Evolutionary conservation across 73 alveolate species (phyloP).

Genomic region (Stentor roeselii): DNA sequence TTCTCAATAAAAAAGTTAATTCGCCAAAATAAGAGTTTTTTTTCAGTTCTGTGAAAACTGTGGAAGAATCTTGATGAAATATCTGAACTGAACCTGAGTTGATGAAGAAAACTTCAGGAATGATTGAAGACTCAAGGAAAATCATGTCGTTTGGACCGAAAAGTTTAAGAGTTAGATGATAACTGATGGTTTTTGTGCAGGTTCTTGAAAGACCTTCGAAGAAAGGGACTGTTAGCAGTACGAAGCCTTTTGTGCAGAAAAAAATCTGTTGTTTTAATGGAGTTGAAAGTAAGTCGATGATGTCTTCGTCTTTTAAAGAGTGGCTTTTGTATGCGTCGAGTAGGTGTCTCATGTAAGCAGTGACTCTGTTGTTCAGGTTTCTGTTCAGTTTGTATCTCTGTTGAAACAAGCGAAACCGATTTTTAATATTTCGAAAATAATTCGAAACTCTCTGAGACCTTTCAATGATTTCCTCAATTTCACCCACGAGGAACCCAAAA

Average conservation of each 20-base stretch:
- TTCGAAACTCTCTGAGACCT: neutral
- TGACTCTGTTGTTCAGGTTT: neutral
- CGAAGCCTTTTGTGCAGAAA: neutral
- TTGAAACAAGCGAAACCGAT: neutral
- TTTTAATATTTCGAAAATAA: neutral
- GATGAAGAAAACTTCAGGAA: neutral
- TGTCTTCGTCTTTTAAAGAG: neutral
- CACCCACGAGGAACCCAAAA: neutral
- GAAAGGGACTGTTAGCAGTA: neutral
- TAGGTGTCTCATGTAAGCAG: neutral
- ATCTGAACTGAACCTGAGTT: neutral
- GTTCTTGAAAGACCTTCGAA: neutral
- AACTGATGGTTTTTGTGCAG: neutral
- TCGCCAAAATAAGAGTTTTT: neutral
- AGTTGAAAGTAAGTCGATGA: neutral
- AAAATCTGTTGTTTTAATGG: neutral
- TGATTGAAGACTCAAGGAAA: neutral
- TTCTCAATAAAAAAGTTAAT: neutral
- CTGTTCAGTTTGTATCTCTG: neutral
- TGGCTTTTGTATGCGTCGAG: neutral
- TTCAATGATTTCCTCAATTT: neutral
- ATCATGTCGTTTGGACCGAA: neutral
- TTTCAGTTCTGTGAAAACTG: neutral
- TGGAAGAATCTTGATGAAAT: neutral
- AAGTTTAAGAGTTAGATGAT: too few relatives aligned